Conservation (phyloP, 148 eudicot species). For the Fagopyrum homotropicum region DNA sequence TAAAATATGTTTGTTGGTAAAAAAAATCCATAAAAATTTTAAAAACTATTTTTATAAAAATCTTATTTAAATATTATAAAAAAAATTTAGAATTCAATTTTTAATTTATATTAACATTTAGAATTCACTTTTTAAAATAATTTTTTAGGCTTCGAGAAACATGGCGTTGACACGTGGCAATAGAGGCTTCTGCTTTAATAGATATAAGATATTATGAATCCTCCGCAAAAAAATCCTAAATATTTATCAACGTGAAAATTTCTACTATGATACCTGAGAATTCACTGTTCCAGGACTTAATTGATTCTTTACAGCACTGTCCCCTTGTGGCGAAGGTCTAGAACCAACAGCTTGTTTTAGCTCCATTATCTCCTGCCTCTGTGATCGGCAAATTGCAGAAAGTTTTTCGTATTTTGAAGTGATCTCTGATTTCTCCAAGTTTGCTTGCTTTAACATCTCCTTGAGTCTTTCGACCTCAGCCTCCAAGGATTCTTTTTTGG, state of each 20-base stretch:
- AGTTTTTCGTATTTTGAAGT: slow-evolving; percentile 88
- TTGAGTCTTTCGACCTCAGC: slow-evolving; percentile 67
- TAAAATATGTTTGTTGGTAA: no score
- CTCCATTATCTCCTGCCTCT: slow-evolving; percentile 92
- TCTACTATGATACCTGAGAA: slow-evolving; percentile 39
- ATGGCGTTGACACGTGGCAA: no score
- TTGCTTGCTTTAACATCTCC: slow-evolving; percentile 67
- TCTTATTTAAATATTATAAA: no score
- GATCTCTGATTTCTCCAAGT: slow-evolving; percentile 67
- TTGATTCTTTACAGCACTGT: slow-evolving; percentile 31
- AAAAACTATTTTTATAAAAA: no score
- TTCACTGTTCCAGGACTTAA: slow-evolving; percentile 30
- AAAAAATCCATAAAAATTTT: no score
- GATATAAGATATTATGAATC: background rate
- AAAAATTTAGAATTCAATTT: no score
- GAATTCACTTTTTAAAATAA: no score
- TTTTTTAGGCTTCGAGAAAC: no score
- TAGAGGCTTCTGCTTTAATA: no score
- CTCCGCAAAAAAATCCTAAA: background rate
- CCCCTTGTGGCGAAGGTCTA: slow-evolving; percentile 49
- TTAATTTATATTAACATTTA: no score
- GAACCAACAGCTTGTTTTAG: slow-evolving; percentile 74
- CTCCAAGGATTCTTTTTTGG: slow-evolving; percentile 34
- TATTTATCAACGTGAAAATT: background rate
- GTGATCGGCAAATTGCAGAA: slow-evolving; percentile 78